Evolutionary conservation across 352 stramenopile genomes (phyloP), one percentile per base, ranked within the genome.

Genomic region (Blastocystis sp.): DNA sequence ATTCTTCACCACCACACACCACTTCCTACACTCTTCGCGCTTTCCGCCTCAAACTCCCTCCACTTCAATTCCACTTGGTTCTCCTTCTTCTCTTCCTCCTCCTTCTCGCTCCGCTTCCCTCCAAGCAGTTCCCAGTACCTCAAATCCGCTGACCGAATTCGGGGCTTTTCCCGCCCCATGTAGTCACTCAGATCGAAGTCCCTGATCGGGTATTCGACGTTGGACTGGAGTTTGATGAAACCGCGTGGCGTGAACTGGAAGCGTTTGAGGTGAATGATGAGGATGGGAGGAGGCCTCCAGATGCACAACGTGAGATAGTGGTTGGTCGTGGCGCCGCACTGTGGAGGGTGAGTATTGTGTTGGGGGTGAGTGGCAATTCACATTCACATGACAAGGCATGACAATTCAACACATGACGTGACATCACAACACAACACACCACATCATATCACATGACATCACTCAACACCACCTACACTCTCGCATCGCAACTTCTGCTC

Each of bases 231-330:
- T 92, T 99, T 99, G 88, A 95, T 93, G 35, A 41, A 79, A 90
- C 93, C 93, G 31, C 95, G 93, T 90, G 96, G 93, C n/a, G 96
- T 98, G 80, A 96, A 98, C 88, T 98, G 97, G 90, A 99, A 99
- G 16, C 97, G 94, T 91, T 99, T 99, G 21, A 99, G 93, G 66
- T 99, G 97, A 80, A 99, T 98, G 35, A 99, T 97, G 2, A 99
- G 92, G 67, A 99, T 91, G 0, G 96, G 96, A 55, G 97, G 97
- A 51, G 98, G 91, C 37, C 96, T 94, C 96, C 96, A 99, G 0
- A 99, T 91, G 88, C 97, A 96, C 93, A 98, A 98, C 50, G 95
- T 96, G 91, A 98, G 98, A 12, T 94, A 98, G 90, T 94, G 91
- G 31, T 95, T 91, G 60, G 90, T 93, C 93, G 91, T 95, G 92